Base-by-base conservation (phyloP, 352 stramenopile species). In the Pythium aquatile region DNA sequence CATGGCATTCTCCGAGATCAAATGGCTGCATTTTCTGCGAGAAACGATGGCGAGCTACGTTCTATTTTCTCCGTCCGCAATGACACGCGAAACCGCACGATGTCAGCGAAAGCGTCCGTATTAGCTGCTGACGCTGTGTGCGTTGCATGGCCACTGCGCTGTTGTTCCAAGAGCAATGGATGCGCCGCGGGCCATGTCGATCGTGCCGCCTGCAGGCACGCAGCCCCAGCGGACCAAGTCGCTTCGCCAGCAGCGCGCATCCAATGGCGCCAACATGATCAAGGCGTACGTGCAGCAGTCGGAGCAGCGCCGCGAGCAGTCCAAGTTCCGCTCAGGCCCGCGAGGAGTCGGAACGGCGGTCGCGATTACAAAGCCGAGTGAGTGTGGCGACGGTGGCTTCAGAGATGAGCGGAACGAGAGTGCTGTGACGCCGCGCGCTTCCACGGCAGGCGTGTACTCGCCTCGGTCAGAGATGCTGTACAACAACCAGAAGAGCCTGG, bases 221-320 rank as follows among this genome's bases (percentile, higher is more conserved):
- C 58, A 46, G 28, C 64, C 64, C 6, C 5, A 39, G 44, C 66
- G 66, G 30, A 8, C 61, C 55, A 73, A 69, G 57, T 73, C 66
- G 33, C 33, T 73, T 8, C 61, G 67, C 2, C 67, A 69, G 44
- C 67, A 69, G 47, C 67, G 67, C 52, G 57, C 58, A 16, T 61
- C 40, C 29, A 74, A 74, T 32, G 67, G 67, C 46, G 67, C 67
- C n/a, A 47, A 55, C 32, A 46, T 74, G 28, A 74, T 74, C 53
- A 69, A 69, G 35, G 54, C 55, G 2, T 74, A 69, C 28, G 67
- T 74, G 37, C 40, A 63, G 40, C 49, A 74, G 46, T 74, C 67
- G 28, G 67, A 74, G 46, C 61, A 65, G 52, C 61, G 67, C 1
- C 67, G 67, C 35, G 67, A 69, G 54, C 67, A 74, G 44, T 59